Base-by-base conservation (phyloP, 208 protist genomes). In the Wallacemonas collosoma region DNA sequence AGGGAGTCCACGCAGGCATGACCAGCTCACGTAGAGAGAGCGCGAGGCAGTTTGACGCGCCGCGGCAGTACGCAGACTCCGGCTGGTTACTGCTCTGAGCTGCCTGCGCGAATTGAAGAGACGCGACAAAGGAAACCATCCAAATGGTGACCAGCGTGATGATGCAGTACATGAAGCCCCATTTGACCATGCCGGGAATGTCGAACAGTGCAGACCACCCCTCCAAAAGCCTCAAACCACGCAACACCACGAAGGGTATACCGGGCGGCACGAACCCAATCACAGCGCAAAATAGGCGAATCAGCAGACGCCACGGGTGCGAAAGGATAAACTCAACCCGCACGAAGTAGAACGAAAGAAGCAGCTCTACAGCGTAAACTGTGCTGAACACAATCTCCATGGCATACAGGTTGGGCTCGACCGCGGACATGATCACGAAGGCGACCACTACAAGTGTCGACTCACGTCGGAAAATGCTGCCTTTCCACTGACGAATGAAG, bases 91-190 rank as follows among this genome's bases (percentile, higher is more conserved):
- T 11, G 8, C 68, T 36, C 17, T 73, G 26, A 14, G 67, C 38
- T 11, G 60, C 60, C 5, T 38, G 36, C 2, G 84, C 55, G 70
- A 85, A 79, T 60, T 89, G 85, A 45, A 88, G 74, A 5, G 86
- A 76, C 40, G 86, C 84, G 51, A 94, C 86, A 66, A 91, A 94
- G 3, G 79, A 57, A 44, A 92, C 84, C 86, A 92, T 92, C 85
- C 85, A 94, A 14, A 92, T 75, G 1, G 81, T 91, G 1, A 85
- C 35, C 45, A 92, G 79, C 2, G 80, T 79, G 2, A 90, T 45
- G 9, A 88, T 40, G 41, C 79, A 72, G 80, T 91, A 89, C n/a
- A 83, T 38, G 40, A 90, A 40, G 14, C 78, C 78, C 82, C 86
- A 94, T 36, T 78, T 73, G 54, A 87, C 77, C 85, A 94, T 88